A percentile compares a stretch with the other conserved stretches of the same genome.
Evolutionary conservation across 2,329 filamentous ascomycete species (phyloP).

Genomic region (Xylariaceae sp.): DNA sequence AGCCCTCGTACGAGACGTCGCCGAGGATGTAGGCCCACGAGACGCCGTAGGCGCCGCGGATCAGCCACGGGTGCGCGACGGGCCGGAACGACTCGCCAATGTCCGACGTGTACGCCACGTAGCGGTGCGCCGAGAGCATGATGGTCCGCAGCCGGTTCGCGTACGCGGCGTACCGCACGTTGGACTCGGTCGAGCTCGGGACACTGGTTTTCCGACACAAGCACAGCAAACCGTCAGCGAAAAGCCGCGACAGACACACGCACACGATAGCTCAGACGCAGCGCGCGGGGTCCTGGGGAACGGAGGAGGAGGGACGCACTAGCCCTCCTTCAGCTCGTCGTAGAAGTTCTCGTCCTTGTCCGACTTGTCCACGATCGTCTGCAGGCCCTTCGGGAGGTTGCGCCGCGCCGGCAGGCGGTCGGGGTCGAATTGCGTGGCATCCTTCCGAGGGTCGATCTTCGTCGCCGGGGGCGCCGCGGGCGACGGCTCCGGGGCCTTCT

Average conservation of each 20-base stretch:
- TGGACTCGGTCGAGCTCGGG: slow-evolving; percentile 74
- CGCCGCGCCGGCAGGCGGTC: slow-evolving; percentile 39
- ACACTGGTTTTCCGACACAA: too few species aligned
- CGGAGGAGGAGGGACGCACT: slow-evolving; percentile 53
- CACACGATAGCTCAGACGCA: too few species aligned
- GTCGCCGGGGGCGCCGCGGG: slow-evolving; percentile 10
- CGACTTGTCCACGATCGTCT: slow-evolving; percentile 49
- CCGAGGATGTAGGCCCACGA: slow-evolving; percentile 90
- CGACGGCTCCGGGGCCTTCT: slow-evolving; percentile 18
- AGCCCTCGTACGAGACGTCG: slow-evolving; percentile 87
- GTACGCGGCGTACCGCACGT: slow-evolving; percentile 88
- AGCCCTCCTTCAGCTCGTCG: slow-evolving; percentile 69
- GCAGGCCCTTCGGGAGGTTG: slow-evolving; percentile 47
- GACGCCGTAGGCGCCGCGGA: slow-evolving; percentile 77
- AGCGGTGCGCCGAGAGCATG: slow-evolving; percentile 82
- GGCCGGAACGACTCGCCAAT: slow-evolving; percentile 95
- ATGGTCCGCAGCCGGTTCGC: slow-evolving; percentile 79
- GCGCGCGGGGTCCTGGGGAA: too few species aligned
- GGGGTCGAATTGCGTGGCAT: slow-evolving; percentile 33
- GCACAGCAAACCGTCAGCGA: too few species aligned
- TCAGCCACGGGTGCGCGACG: slow-evolving; percentile 75
- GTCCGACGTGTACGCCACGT: slow-evolving; percentile 94
- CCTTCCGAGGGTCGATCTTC: slow-evolving; percentile 21
- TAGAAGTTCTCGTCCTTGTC: slow-evolving; percentile 66
- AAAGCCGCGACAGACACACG: too few species aligned